Conservation (phyloP, 345 rosid species). For the Streptanthus diversifolius region DNA sequence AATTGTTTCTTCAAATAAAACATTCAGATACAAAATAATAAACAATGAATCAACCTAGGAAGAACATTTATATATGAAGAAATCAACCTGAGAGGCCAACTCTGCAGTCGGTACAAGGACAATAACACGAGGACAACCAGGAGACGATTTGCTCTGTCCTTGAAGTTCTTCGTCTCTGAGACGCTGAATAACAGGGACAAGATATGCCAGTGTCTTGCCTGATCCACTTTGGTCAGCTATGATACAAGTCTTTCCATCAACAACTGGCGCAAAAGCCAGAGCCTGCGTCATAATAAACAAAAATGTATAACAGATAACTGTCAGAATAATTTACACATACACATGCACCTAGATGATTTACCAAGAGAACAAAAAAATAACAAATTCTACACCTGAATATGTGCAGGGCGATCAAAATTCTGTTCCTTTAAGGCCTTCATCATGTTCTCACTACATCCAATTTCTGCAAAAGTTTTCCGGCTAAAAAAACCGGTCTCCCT, state of each 20-base stretch:
- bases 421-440: conserved; percentile 62
- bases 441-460: conserved; percentile 71
- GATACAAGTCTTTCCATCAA: conserved; percentile 74
- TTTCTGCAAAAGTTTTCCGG: conserved; percentile 56
- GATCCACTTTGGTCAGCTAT: conserved; percentile 99
- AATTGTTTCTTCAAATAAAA: conserved; percentile 1
- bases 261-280: conserved; percentile 70
- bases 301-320: neutral
- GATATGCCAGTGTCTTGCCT: conserved; percentile 93
- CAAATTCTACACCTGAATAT: conserved; percentile 60
- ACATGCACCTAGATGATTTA: conserved; percentile 4
- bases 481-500: conserved; percentile 60
- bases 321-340: neutral
- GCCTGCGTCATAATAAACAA: conserved; percentile 46
- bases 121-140: conserved; percentile 68
- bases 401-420: conserved; percentile 62
- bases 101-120: conserved; percentile 90
- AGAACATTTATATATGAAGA: neutral
- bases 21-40: neutral
- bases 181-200: conserved; percentile 72
- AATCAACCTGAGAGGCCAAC: conserved; percentile 85
- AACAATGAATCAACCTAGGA: conserved; percentile 7
- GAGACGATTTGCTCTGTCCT: conserved; percentile 53
- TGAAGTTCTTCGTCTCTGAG: conserved; percentile 84
- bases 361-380: neutral